Conservation (phyloP, 192 early-diverging fungal species). For the Cladochytrium replicatum region DNA sequence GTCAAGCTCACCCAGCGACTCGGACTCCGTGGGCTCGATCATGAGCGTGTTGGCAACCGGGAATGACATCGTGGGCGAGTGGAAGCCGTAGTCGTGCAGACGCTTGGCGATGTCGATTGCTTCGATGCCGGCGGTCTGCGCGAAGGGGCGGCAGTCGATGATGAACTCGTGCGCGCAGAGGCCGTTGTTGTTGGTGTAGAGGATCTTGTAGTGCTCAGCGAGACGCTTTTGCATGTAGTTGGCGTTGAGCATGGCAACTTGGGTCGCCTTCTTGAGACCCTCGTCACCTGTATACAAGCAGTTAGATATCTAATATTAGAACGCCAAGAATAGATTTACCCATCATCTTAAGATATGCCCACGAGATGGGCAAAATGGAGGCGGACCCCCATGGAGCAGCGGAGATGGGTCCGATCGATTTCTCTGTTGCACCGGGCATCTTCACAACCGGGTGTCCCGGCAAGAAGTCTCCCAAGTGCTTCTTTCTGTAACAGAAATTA, state of each 20-base stretch:
- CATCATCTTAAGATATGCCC: slow-evolving; percentile 98
- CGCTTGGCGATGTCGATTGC: slow-evolving; percentile 99
- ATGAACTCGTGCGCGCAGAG: slow-evolving; percentile 99
- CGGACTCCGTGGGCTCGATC: slow-evolving; percentile 99
- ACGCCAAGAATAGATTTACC: slow-evolving; percentile 48
- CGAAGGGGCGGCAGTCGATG: slow-evolving; percentile 89
- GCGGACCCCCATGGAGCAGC: slow-evolving; percentile 96
- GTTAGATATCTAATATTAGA: no score
- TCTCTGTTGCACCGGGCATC: slow-evolving; percentile 56
- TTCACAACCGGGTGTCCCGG: slow-evolving; percentile 84
- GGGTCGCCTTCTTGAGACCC: slow-evolving; percentile 78
- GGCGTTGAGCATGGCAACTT: slow-evolving; percentile 90
- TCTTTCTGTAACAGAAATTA: slow-evolving; percentile 40
- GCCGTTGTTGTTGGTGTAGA: slow-evolving; percentile 88
- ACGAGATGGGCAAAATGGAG: slow-evolving; percentile 92
- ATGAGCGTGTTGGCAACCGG: slow-evolving; percentile 97
- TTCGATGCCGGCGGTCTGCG: slow-evolving; percentile 62
- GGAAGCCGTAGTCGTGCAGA: slow-evolving; percentile 94
- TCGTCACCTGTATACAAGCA: slow-evolving; percentile 42
- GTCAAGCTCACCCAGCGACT: slow-evolving; percentile 88
- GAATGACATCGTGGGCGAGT: slow-evolving; percentile 99
- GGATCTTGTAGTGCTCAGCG: slow-evolving; percentile 79
- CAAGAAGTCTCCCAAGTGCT: slow-evolving; percentile 82
- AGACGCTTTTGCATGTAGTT: slow-evolving; percentile 97
- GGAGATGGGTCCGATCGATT: slow-evolving; percentile 84